Evolutionary conservation across 2,329 filamentous ascomycete genomes (phyloP).

Genomic region (Fusarium poae): DNA sequence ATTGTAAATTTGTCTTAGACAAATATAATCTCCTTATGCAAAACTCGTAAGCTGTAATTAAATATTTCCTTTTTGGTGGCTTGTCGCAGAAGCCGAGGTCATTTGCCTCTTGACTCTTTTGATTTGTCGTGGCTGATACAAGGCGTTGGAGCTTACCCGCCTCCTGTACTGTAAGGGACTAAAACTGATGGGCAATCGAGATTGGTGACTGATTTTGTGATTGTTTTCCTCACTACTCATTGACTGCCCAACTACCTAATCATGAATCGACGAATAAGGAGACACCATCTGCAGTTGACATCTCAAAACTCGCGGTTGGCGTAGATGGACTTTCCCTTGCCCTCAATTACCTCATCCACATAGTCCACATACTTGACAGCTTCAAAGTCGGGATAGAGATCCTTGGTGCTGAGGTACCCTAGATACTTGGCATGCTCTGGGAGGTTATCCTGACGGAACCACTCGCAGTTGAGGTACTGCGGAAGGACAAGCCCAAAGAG

Average conservation of each 20-base stretch:
- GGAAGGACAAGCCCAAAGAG: constrained; percentile 12
- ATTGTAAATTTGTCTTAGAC: constrained; percentile 25
- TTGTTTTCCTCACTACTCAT: background rate
- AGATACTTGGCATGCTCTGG: constrained; percentile 29
- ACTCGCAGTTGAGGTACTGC: constrained; percentile 35
- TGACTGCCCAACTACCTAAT: background rate
- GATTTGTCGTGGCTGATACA: background rate
- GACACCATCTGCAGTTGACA: background rate
- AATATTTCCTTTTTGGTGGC: constrained; percentile 12
- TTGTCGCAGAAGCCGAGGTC: constrained; percentile 12
- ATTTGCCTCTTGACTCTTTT: background rate
- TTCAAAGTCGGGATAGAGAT: constrained; percentile 37
- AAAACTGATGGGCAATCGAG: background rate
- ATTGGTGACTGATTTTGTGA: background rate
- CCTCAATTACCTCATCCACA: constrained; percentile 25
- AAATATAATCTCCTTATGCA: constrained; percentile 4
- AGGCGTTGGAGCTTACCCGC: background rate
- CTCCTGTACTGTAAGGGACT: constrained; percentile 1
- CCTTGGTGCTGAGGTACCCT: constrained; percentile 32
- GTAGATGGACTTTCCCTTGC: constrained; percentile 24
- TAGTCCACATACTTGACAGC: constrained; percentile 28
- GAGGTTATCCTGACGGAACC: constrained; percentile 37
- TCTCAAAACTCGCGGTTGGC: constrained; percentile 1
- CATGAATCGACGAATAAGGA: background rate
- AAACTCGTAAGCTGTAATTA: constrained; percentile 11